Percentiles rank a stretch among this genome's conserved stretches.
Evolutionary conservation across 108 stramenopile species (phyloP).

Genomic region (Fistulifera solaris): DNA sequence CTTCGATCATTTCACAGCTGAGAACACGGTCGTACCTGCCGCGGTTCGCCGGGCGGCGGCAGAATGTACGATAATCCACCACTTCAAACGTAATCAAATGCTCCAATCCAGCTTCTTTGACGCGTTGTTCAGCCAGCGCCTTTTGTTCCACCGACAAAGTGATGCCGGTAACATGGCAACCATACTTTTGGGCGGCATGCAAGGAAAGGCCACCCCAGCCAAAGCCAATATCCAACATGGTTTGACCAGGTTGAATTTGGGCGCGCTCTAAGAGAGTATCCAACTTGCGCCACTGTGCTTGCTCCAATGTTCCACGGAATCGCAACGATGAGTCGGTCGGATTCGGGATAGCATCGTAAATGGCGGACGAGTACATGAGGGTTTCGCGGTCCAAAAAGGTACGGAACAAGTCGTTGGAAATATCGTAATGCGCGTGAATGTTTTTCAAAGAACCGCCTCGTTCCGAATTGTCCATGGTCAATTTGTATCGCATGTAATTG

Average conservation of each 20-base stretch:
- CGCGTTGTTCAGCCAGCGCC: constrained; percentile 78
- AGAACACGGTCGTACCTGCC: constrained; percentile 89
- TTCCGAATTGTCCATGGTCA: constrained; percentile 93
- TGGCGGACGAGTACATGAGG: constrained; percentile 90
- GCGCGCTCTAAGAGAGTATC: constrained; percentile 81
- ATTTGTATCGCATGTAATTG: constrained; percentile 79
- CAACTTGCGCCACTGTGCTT: constrained; percentile 93
- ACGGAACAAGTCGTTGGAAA: constrained; percentile 86
- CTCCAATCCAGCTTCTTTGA: constrained; percentile 64
- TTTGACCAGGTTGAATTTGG: constrained; percentile 62
- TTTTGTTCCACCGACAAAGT: constrained; percentile 93
- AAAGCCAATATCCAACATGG: constrained; percentile 91
- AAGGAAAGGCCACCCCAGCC: constrained; percentile 94
- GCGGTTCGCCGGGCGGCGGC: constrained; percentile 26
- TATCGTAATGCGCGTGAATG: constrained; percentile 96
- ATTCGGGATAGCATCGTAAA: constrained; percentile 70
- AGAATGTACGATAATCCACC: constrained; percentile 71
- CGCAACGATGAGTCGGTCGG: constrained; percentile 19
- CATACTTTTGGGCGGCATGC: constrained; percentile 84
- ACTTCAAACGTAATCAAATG: constrained; percentile 85
- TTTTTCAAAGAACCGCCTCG: constrained; percentile 63
- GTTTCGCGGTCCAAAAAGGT: constrained; percentile 78
- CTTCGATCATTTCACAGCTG: constrained; percentile 97
- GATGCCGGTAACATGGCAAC: constrained; percentile 88
- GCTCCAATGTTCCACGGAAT: constrained; percentile 57